phyloP scores from a whole-genome alignment of 371 early-diverging fungal genomes.

The Actinomucor elegans region DNA sequence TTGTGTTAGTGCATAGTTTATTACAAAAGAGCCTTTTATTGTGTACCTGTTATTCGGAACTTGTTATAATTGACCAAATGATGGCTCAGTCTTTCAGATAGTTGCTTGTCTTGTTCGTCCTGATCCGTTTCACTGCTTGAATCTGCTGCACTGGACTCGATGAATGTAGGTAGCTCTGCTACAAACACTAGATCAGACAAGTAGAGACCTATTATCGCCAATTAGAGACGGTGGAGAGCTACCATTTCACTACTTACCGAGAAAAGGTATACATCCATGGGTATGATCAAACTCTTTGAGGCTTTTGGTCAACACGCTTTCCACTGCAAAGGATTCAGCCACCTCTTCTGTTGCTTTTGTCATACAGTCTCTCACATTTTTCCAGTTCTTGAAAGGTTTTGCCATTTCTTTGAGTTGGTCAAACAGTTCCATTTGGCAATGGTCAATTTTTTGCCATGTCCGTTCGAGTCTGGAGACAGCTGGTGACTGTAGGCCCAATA shows the following conservation, averaged over 20 bases:
- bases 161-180: conserved; percentile 60
- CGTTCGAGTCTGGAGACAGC: conserved; percentile 48
- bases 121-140: too few relatives aligned
- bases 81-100: conserved; percentile 28
- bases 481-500: conserved; percentile 58
- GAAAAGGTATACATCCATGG: conserved; percentile 58
- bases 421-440: conserved; percentile 48
- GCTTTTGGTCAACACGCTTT: conserved; percentile 36
- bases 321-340: conserved; percentile 45
- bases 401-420: conserved; percentile 54
- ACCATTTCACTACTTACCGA: conserved; percentile 35
- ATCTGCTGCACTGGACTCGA: conserved; percentile 24
- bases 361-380: conserved; percentile 56
- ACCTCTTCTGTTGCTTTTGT: conserved; percentile 43
- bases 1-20: too few relatives aligned
- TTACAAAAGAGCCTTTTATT: neutral
- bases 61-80: conserved; percentile 67
- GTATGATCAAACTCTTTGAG: conserved; percentile 5
- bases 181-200: conserved; percentile 68
- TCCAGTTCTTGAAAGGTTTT: conserved; percentile 62
- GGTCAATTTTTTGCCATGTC: conserved; percentile 55
- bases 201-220: conserved; percentile 44
- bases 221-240: neutral
- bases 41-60: conserved; percentile 52
- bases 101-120: conserved; percentile 17